Base-by-base conservation (phyloP, 1,284 basidiomycete genomes). In the Earliella scabrosa region DNA sequence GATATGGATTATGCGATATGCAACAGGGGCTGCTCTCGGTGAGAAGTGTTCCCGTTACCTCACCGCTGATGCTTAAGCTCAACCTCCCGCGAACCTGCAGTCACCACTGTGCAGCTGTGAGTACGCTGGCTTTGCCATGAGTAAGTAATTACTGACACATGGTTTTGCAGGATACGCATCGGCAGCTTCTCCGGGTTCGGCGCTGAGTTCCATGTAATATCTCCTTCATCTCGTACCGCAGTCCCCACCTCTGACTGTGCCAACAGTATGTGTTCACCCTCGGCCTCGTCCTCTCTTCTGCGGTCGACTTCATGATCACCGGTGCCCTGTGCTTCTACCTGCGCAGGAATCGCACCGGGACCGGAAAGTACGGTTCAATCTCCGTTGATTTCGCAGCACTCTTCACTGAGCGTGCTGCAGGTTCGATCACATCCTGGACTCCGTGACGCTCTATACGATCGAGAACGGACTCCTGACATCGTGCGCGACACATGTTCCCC, bases 401-500 rank as follows among this genome's bases (percentile, higher is more conserved):
- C 36, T 41, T 23, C 24, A 18, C 32, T 41, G 24, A 34, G 8
- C 32, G 16, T 20, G 40, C 26, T 39, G 16, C 34, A 66, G 64
- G 29, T 57, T 66, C 32, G 60, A 64, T 49, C 58, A 65, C 13
- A 49, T 65, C 26, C 54, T 65, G 24, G 55, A 66, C 49, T 59
- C 61, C 31, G 60, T 66, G 41, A 63, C 61, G 16, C 52, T 66
- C 7, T 65, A 63, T 43, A 63, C 61, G 10, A 41, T 68, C 24
- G 65, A 68, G 56, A 66, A 60, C 43, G 63, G 60, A 20, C 45
- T 65, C 38, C 45, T 65, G 11, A 68, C 66, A 29, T 61, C 59
- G 66, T 65, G 50, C 50, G 62, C 36, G 27, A 39, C 45, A 44
- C 50, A 49, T 39, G 45, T 39, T 29, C 16, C 20, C 34, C 36